These are phyloP conservation scores for Buddleja alternifolia DNA, from an alignment of 257 asterid species.

Conservation along the genomic window DNA sequence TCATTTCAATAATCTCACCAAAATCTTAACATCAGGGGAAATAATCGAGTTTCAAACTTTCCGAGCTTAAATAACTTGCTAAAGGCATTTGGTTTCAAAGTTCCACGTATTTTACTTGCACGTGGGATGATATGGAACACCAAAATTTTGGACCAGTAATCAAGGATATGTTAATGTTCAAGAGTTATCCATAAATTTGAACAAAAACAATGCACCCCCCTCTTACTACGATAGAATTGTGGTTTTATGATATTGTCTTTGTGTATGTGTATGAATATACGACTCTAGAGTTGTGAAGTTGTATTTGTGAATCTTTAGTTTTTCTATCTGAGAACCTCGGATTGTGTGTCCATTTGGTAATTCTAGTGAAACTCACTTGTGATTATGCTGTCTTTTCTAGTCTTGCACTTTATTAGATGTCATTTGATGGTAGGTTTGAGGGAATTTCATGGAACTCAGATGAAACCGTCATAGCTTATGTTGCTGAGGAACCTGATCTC, in stretches of 20 bases:
- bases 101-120: not conserved
- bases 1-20: not conserved
- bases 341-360: no score
- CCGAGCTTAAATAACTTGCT: not conserved
- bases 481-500: constrained; percentile 80
- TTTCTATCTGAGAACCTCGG: no score
- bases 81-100: not conserved
- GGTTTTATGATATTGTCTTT: no score
- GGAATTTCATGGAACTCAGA: constrained; percentile 92
- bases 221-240: no score
- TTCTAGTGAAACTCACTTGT: no score
- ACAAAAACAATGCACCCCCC: no score
- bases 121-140: not conserved
- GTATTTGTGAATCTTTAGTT: no score
- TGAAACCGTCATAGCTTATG: constrained; percentile 77
- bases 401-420: constrained; percentile 8
- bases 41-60: not conserved
- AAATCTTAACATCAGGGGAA: constrained; percentile 11
- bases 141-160: not conserved
- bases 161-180: not conserved
- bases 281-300: no score
- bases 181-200: no score
- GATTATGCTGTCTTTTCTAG: constrained; percentile 6
- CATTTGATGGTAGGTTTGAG: constrained; percentile 74
- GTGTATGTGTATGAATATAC: no score